Evolutionary conservation across 495 filamentous ascomycete genomes (phyloP).

Genomic region (Xylaria curta): DNA sequence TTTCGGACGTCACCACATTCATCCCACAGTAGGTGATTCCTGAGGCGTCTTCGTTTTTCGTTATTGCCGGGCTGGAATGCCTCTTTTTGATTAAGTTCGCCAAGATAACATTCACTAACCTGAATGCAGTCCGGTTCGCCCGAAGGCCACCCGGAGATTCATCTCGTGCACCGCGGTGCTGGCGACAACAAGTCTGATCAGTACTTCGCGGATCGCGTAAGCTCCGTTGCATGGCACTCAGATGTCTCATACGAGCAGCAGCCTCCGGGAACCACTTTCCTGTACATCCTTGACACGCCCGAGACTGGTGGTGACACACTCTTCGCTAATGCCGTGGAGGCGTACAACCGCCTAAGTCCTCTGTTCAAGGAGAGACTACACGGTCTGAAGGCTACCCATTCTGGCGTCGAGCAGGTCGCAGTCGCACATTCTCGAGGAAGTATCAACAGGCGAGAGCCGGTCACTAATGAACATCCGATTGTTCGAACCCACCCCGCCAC

Average conservation of each 20-base stretch:
- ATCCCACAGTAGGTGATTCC: slow-evolving; percentile 61
- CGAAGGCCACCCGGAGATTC: slow-evolving; percentile 73
- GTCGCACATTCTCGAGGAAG: slow-evolving; percentile 61
- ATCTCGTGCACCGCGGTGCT: slow-evolving; percentile 77
- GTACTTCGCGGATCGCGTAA: slow-evolving; percentile 69
- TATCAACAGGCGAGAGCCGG: slow-evolving; percentile 72
- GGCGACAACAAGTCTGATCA: slow-evolving; percentile 62
- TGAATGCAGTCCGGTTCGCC: slow-evolving; percentile 64
- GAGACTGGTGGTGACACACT: slow-evolving; percentile 79
- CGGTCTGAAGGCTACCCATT: slow-evolving; percentile 78
- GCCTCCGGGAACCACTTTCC: slow-evolving; percentile 84
- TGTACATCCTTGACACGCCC: slow-evolving; percentile 81
- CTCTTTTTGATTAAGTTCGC: background rate
- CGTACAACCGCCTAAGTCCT: slow-evolving; percentile 78
- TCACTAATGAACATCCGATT: slow-evolving; percentile 74
- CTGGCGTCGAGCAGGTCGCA: slow-evolving; percentile 73
- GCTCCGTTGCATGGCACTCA: slow-evolving; percentile 78
- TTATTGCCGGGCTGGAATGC: background rate
- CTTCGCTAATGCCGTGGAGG: slow-evolving; percentile 74
- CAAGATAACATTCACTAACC: slow-evolving; percentile 1
- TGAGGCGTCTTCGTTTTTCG: background rate
- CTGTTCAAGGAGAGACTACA: slow-evolving; percentile 75
- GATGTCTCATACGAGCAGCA: slow-evolving; percentile 85
- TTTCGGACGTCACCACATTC: slow-evolving; percentile 85
- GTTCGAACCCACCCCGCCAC: slow-evolving; percentile 82